phyloP scores from a whole-genome alignment of 768 basidiomycete genomes.

The Sarcodon aspratus region DNA sequence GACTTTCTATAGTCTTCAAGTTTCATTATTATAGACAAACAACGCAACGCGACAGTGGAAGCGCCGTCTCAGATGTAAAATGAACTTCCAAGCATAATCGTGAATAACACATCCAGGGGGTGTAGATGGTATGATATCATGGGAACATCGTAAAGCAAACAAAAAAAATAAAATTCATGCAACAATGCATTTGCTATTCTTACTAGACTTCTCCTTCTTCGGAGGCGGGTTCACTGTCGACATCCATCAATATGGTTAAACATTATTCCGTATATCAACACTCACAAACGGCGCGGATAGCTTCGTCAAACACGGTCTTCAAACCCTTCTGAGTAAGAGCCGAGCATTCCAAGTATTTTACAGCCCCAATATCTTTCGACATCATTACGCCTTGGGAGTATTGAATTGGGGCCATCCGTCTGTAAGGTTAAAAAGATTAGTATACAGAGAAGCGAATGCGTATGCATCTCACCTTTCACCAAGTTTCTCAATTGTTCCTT shows the following conservation, averaged over 20 bases:
- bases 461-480: conserved; percentile 60
- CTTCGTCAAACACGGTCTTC: conserved; percentile 99
- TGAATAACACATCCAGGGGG: neutral
- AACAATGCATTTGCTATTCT: conserved; percentile 51
- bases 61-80: conserved; percentile 20
- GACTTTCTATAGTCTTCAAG: no score
- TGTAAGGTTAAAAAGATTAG: conserved; percentile 16
- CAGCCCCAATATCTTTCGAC: conserved; percentile 89
- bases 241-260: neutral
- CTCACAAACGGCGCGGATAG: conserved; percentile 92
- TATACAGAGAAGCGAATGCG: conserved; percentile 3
- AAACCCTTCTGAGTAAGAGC: conserved; percentile 96
- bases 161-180: conserved; percentile 33
- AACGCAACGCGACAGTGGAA: no score
- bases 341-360: conserved; percentile 94
- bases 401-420: conserved; percentile 90
- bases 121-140: neutral
- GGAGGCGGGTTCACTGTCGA: conserved; percentile 65
- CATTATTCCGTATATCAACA: conserved; percentile 12
- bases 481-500: conserved; percentile 83
- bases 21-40: no score
- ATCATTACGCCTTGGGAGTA: conserved; percentile 87
- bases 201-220: conserved; percentile 41
- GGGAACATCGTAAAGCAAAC: conserved; percentile 3
- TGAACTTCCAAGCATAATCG: no score